phyloP scores from a whole-genome alignment of 2,329 filamentous ascomycete genomes.

The Penicillium decumbens region DNA sequence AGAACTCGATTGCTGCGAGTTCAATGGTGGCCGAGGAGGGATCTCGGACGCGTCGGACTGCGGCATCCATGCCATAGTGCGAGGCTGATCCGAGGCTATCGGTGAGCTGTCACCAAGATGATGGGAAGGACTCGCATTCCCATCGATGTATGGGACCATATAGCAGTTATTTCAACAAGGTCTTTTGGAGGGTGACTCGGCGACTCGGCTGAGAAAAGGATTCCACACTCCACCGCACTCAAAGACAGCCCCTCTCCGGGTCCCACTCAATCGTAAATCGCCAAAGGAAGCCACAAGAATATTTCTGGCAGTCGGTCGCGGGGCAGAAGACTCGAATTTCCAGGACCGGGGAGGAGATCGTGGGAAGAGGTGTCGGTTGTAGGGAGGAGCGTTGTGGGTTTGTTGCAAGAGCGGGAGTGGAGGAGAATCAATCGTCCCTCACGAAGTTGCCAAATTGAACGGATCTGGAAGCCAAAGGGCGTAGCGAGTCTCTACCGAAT shows the following conservation, averaged over 20 bases:
- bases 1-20: constrained; percentile 72
- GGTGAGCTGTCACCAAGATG: constrained; percentile 41
- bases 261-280: constrained; percentile 12
- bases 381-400: not conserved
- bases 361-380: not conserved
- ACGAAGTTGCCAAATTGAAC: constrained; percentile 3
- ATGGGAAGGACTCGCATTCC: constrained; percentile 39
- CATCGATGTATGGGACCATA: constrained; percentile 42
- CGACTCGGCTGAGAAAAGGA: constrained; percentile 12
- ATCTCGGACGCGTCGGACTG: constrained; percentile 35
- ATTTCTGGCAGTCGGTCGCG: not conserved
- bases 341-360: not conserved
- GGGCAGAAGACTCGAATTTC: not conserved
- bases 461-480: not conserved
- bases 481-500: not conserved
- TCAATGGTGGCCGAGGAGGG: constrained; percentile 47
- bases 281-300: not conserved
- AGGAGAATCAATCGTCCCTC: constrained; percentile 10
- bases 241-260: constrained; percentile 17
- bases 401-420: constrained; percentile 1
- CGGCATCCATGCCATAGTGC: constrained; percentile 42
- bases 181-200: constrained; percentile 5
- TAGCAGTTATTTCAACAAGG: constrained; percentile 28
- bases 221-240: constrained; percentile 13
- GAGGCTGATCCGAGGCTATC: constrained; percentile 39